phyloP scores from a whole-genome alignment of 2,329 filamentous ascomycete genomes.

The Penicillium freii region DNA sequence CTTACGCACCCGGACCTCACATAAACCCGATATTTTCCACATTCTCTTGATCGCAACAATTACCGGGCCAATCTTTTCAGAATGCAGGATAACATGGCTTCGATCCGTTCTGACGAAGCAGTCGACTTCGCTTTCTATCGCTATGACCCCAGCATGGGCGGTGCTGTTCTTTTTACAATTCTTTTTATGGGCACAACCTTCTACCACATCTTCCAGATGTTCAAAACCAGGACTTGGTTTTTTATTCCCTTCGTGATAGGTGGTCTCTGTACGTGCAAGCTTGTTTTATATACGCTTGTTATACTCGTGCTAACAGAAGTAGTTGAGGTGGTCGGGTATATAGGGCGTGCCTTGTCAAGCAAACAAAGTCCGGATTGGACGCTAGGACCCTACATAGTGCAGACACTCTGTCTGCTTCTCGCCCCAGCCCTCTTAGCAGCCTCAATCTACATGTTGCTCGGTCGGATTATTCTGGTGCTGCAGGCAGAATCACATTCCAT shows the following conservation, averaged over 20 bases:
- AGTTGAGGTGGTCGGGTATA: not conserved
- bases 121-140: not conserved
- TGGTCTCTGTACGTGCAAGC: not conserved
- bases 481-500: not conserved
- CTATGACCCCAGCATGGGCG: not conserved
- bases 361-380: not conserved
- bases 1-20: not conserved
- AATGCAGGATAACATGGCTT: not conserved
- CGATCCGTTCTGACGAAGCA: not conserved
- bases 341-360: not conserved
- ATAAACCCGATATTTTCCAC: not conserved
- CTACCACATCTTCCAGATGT: conserved; percentile 13
- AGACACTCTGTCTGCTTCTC: conserved; percentile 10
- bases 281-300: not conserved
- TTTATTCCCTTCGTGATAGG: conserved; percentile 1
- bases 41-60: not conserved
- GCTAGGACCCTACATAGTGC: not conserved
- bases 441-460: conserved; percentile 6
- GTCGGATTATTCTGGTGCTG: not conserved
- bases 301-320: not conserved
- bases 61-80: not conserved
- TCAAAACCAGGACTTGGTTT: not conserved
- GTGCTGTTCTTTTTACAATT: not conserved
- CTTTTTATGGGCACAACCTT: conserved; percentile 14
- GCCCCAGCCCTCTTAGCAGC: conserved; percentile 9